Base-by-base conservation (phyloP, 177 flowering plant genomes). In the Tripterygium wilfordii region DNA sequence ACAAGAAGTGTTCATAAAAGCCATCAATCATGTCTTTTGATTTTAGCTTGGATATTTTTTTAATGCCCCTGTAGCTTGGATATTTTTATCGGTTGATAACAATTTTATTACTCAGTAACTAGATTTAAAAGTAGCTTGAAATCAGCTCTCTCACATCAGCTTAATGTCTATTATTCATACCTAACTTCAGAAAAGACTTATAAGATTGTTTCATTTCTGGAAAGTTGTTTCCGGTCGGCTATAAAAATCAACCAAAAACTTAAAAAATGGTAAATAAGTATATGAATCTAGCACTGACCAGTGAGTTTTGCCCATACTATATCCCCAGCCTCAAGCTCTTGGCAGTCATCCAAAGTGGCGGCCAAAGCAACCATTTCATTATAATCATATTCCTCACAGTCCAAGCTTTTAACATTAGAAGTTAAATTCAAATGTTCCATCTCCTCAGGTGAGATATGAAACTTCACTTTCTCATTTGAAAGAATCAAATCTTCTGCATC, bases 281-380 rank as follows among this genome's bases (percentile, higher is more conserved):
- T 5, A 45, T 38, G 42, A 23, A 36, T 15, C 4, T 23, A 41
- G 45, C 7, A 58, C 69, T 53, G 18, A 92, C 99, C 99, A 53
- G 96, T 72, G 53, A 92, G 83, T 65, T 89, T 92, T 7, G 96
- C 99, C 99, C 99, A 92, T 28, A 92, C 72, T 35, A 84, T 71
- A 65, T 92, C 97, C 60, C 96, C 96, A 39, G 83, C 74, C 50
- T 78, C 96, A 66, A 72, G 65, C 40, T 89, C 96, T 51, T 69
- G 77, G 60, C 76, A 76, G 53, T 77, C 88, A 69, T 86, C 94
- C 65, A 76, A 64, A 62, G 63, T 65, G 56, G 96, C 96, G 69
- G 99, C 99, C 68, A 92, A 52, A 12, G 62, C 89, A 67, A 83
- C 55, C 86, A 92, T 58, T 77, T 86, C 96, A 70, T 68, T 65